Conservation (phyloP, 2,329 filamentous ascomycete species). For the Hypoxylon sp. region DNA sequence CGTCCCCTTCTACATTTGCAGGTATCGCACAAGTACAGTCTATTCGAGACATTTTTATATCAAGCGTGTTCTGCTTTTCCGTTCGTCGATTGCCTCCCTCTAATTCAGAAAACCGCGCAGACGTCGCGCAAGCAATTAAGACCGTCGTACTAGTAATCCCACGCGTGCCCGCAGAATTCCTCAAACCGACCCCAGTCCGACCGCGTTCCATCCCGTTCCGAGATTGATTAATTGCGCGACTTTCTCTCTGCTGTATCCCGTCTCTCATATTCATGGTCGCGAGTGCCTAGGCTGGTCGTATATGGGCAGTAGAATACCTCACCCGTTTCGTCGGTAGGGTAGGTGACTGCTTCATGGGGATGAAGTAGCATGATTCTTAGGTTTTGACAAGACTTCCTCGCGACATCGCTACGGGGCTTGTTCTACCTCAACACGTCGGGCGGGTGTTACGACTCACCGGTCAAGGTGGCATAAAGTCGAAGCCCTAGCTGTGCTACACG, state of each 20-base stretch:
- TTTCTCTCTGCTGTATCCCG: not conserved
- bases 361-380: slow-evolving; percentile 20
- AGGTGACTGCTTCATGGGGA: slow-evolving; percentile 12
- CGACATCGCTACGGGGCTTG: slow-evolving; percentile 7
- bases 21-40: slow-evolving; percentile 6
- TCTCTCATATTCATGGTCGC: slow-evolving; percentile 9
- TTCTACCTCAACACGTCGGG: slow-evolving; percentile 6
- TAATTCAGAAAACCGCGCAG: slow-evolving; percentile 6
- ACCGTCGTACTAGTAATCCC: slow-evolving; percentile 5
- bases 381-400: slow-evolving; percentile 5
- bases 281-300: not conserved
- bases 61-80: not conserved
- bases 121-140: slow-evolving; percentile 4
- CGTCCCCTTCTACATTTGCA: slow-evolving; percentile 15
- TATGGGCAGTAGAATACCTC: slow-evolving; percentile 6
- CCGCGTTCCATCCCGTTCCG: slow-evolving; percentile 19
- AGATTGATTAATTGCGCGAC: slow-evolving; percentile 11
- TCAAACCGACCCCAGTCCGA: slow-evolving; percentile 22
- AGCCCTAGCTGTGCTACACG: slow-evolving; percentile 32
- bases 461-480: slow-evolving; percentile 24
- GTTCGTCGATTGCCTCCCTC: not conserved
- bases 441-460: slow-evolving; percentile 24
- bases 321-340: slow-evolving; percentile 8
- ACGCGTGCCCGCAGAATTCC: slow-evolving; percentile 25
- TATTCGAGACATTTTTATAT: slow-evolving; percentile 13